Evolutionary conservation across 352 stramenopile genomes (phyloP).

Genomic region (Phytopythium litorale): DNA sequence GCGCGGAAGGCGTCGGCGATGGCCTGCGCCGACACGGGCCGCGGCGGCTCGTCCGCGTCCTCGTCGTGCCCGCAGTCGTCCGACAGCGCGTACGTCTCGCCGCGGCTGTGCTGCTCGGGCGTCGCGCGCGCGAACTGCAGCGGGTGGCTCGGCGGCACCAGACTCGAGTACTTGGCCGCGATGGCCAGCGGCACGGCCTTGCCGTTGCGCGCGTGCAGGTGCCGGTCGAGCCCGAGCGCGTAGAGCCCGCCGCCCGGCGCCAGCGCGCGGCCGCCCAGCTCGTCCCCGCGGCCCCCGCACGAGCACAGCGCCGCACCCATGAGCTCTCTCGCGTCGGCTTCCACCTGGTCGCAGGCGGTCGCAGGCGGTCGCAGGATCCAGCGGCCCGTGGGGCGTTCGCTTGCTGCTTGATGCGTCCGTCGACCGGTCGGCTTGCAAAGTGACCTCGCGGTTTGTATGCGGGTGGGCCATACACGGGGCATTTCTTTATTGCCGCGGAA

Average conservation of each 20-base stretch:
- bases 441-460: neutral
- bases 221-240: constrained; percentile 33
- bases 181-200: constrained; percentile 20
- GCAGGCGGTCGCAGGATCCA: no score
- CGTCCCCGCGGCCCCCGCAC: constrained; percentile 37
- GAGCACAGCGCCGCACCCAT: constrained; percentile 57
- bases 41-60: constrained; percentile 13
- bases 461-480: neutral
- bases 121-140: constrained; percentile 6
- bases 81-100: constrained; percentile 54
- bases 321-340: no score
- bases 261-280: constrained; percentile 12
- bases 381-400: no score
- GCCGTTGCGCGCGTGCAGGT: constrained; percentile 23
- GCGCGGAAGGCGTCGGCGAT: constrained; percentile 63
- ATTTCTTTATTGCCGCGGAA: neutral
- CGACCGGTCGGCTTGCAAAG: neutral
- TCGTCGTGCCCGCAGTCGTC: constrained; percentile 31
- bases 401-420: neutral
- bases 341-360: no score
- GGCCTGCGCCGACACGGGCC: constrained; percentile 36
- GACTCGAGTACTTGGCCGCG: constrained; percentile 23
- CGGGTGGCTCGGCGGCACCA: constrained; percentile 8
- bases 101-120: constrained; percentile 24
- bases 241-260: constrained; percentile 11